These are phyloP conservation scores for Cyberlindnera subsufficiens DNA, from an alignment of 805 yeast genomes.

Conservation along the genomic window DNA sequence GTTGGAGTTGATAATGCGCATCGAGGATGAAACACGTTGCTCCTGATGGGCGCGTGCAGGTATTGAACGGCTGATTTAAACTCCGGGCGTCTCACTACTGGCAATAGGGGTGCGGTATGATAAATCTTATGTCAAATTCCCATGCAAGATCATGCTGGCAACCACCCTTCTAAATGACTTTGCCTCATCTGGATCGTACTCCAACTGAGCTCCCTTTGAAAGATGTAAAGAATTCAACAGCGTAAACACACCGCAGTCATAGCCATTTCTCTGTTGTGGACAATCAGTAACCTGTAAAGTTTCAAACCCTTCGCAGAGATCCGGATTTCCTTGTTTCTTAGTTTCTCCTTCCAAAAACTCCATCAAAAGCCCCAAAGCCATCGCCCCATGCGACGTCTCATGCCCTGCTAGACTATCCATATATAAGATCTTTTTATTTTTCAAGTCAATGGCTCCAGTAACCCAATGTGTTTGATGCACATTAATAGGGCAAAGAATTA, in stretches of 20 bases:
- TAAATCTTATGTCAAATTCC: neutral
- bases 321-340: slow-evolving; percentile 34
- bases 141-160: slow-evolving; percentile 20
- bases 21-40: too few relatives aligned
- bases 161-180: slow-evolving; percentile 47
- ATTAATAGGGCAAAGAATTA: slow-evolving; percentile 82
- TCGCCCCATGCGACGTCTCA: slow-evolving; percentile 30
- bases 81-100: too few relatives aligned
- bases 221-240: slow-evolving; percentile 69
- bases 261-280: slow-evolving; percentile 88
- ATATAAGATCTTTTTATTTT: slow-evolving; percentile 52
- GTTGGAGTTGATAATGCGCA: too few relatives aligned
- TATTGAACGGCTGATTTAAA: too few relatives aligned
- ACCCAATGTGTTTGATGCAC: slow-evolving; percentile 88
- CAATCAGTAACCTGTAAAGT: slow-evolving; percentile 33
- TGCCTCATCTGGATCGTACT: slow-evolving; percentile 68
- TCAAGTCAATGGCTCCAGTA: slow-evolving; percentile 68
- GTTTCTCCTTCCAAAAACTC: slow-evolving; percentile 69
- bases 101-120: too few relatives aligned
- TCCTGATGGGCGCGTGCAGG: too few relatives aligned
- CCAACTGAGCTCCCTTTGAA: slow-evolving; percentile 42
- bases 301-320: slow-evolving; percentile 28
- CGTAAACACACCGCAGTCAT: slow-evolving; percentile 92
- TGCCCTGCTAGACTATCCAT: slow-evolving; percentile 66
- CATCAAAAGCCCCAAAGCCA: slow-evolving; percentile 40